These are phyloP conservation scores for Durusdinium trenchii DNA, from an alignment of 73 alveolate genomes.

Conservation along the genomic window DNA sequence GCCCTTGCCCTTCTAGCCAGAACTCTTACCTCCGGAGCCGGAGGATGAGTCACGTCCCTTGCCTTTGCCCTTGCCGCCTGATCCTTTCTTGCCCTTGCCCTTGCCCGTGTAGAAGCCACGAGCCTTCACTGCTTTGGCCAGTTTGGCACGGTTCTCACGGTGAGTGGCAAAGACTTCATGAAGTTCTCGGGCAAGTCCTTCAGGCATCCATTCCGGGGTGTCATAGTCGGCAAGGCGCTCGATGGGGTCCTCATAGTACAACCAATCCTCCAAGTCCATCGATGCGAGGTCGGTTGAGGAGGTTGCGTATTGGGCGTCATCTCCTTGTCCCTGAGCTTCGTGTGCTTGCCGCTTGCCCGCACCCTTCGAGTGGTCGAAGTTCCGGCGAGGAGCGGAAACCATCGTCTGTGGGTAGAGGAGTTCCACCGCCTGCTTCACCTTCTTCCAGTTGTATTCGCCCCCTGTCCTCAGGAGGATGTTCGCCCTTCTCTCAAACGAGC, in stretches of 20 bases:
- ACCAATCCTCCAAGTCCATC: not conserved
- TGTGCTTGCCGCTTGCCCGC: not conserved
- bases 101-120: slow-evolving; percentile 25
- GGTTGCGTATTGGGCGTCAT: not conserved
- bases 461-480: not conserved
- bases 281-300: not conserved
- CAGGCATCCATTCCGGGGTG: too few species aligned
- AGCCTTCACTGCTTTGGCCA: slow-evolving; percentile 15
- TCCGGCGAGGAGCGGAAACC: not conserved
- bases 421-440: slow-evolving; percentile 14
- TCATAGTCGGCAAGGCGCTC: not conserved
- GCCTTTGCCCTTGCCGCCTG: not conserved
- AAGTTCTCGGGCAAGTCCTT: not conserved
- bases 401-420: not conserved
- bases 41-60: too few species aligned
- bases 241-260: not conserved
- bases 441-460: not conserved
- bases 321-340: not conserved
- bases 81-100: not conserved
- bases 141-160: slow-evolving; percentile 37
- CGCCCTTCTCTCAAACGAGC: not conserved
- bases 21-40: too few species aligned
- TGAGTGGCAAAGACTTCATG: not conserved
- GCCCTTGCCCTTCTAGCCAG: too few species aligned
- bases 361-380: not conserved